phyloP scores from a whole-genome alignment of 192 early-diverging fungal genomes.

The Entomortierella lignicola region DNA sequence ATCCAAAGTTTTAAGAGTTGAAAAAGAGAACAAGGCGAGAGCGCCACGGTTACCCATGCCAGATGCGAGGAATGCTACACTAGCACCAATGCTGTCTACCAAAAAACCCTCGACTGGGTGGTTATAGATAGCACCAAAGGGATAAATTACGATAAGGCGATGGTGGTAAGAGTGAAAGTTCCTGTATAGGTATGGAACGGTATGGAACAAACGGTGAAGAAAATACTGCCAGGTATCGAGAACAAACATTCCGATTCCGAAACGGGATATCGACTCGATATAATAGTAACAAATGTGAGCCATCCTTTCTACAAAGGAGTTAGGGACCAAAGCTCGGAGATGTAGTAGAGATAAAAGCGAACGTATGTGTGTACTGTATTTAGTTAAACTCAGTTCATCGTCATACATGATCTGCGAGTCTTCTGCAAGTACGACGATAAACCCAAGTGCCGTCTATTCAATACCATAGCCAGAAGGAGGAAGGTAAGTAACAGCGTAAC shows the following conservation, averaged over 20 bases:
- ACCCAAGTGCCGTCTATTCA: slow-evolving; percentile 34
- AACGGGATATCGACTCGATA: slow-evolving; percentile 31
- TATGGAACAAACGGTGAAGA: slow-evolving; percentile 77
- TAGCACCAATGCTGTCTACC: slow-evolving; percentile 75
- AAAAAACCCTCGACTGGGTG: slow-evolving; percentile 81
- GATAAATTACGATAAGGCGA: slow-evolving; percentile 49
- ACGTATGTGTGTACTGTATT: slow-evolving; percentile 16
- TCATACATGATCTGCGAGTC: slow-evolving; percentile 33
- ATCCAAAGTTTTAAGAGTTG: slow-evolving; percentile 83
- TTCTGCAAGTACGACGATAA: slow-evolving; percentile 32
- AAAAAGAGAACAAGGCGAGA: slow-evolving; percentile 74
- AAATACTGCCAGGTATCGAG: slow-evolving; percentile 73
- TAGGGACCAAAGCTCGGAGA: not conserved
- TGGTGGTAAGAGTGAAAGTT: slow-evolving; percentile 81
- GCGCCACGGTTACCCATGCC: slow-evolving; percentile 75
- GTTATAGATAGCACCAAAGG: slow-evolving; percentile 57
- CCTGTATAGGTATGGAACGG: slow-evolving; percentile 73
- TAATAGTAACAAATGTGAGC: slow-evolving; percentile 30
- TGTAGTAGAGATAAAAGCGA: not conserved
- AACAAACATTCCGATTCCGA: slow-evolving; percentile 62
- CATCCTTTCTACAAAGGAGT: not conserved
- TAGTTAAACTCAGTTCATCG: slow-evolving; percentile 17
- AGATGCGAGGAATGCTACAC: slow-evolving; percentile 67
- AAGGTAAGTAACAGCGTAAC: not conserved
- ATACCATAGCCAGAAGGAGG: not conserved